Evolutionary conservation across 2,329 filamentous ascomycete genomes (phyloP).

Genomic region (Trichoderma atroviride): DNA sequence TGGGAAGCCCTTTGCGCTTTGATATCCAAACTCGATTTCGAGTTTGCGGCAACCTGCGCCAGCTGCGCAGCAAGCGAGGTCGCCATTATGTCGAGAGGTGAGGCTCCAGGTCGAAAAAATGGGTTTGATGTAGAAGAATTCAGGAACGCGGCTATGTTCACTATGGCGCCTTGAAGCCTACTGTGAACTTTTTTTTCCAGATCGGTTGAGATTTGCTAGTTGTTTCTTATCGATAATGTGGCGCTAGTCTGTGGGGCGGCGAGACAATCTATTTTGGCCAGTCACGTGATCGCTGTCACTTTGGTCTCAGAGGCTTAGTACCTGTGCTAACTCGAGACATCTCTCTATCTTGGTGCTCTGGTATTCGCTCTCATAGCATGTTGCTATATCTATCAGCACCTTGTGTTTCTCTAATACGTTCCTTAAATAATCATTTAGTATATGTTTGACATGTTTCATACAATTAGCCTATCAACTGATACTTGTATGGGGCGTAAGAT

Average conservation of each 20-base stretch:
- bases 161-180: slow-evolving; percentile 33
- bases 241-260: slow-evolving; percentile 3
- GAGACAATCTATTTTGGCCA: not conserved
- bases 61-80: slow-evolving; percentile 91
- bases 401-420: not conserved
- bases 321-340: not conserved
- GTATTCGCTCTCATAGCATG: not conserved
- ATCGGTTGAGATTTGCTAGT: slow-evolving; percentile 28
- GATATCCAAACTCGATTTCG: slow-evolving; percentile 86
- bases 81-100: slow-evolving; percentile 59
- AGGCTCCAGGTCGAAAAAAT: slow-evolving; percentile 27
- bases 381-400: not conserved
- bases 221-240: slow-evolving; percentile 40
- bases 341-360: not conserved
- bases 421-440: not conserved
- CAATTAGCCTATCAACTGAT: not conserved
- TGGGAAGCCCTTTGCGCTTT: slow-evolving; percentile 92
- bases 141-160: slow-evolving; percentile 30
- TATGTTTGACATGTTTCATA: too few relatives aligned
- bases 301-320: not conserved
- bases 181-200: slow-evolving; percentile 37
- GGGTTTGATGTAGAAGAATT: slow-evolving; percentile 14
- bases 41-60: slow-evolving; percentile 86
- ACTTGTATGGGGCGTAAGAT: not conserved
- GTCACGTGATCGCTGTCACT: not conserved